Conservation (phyloP, 257 asterid species). For the Nyctanthes arbortristis region DNA sequence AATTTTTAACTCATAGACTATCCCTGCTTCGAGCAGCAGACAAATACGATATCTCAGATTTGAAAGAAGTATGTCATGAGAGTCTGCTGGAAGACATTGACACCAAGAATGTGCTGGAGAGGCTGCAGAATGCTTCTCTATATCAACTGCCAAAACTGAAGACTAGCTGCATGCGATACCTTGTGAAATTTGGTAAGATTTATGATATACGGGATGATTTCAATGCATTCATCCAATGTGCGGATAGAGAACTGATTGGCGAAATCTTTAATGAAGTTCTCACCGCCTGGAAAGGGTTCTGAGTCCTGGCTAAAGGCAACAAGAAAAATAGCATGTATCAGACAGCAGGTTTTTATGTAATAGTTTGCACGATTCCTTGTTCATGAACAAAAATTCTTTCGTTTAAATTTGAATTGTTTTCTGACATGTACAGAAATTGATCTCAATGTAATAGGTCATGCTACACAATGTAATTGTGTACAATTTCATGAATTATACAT, state of each 20-base stretch:
- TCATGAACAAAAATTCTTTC: conserved; percentile 18
- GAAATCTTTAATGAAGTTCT: conserved; percentile 79
- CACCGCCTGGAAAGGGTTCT: conserved; percentile 87
- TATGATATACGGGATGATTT: conserved; percentile 72
- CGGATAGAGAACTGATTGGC: conserved; percentile 67
- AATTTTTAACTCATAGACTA: conserved; percentile 62
- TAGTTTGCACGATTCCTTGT: conserved; percentile 17
- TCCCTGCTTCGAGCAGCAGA: conserved; percentile 88
- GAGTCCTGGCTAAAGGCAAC: conserved; percentile 6
- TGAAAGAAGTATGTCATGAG: conserved; percentile 85
- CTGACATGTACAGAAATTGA: conserved; percentile 15
- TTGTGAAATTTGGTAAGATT: conserved; percentile 87
- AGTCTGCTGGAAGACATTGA: conserved; percentile 80
- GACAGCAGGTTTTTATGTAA: background rate
- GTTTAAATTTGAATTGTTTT: conserved; percentile 16
- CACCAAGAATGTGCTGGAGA: conserved; percentile 66
- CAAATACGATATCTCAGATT: conserved; percentile 68
- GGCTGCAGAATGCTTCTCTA: conserved; percentile 85
- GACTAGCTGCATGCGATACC: conserved; percentile 67
- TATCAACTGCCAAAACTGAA: conserved; percentile 71
- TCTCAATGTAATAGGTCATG: conserved; percentile 6
- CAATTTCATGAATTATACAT: background rate
- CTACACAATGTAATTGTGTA: background rate
- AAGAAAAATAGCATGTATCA: background rate
- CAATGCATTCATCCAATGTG: conserved; percentile 58